phyloP scores from a whole-genome alignment of 306 rosid genomes.

The Fragaria nilgerrensis region DNA sequence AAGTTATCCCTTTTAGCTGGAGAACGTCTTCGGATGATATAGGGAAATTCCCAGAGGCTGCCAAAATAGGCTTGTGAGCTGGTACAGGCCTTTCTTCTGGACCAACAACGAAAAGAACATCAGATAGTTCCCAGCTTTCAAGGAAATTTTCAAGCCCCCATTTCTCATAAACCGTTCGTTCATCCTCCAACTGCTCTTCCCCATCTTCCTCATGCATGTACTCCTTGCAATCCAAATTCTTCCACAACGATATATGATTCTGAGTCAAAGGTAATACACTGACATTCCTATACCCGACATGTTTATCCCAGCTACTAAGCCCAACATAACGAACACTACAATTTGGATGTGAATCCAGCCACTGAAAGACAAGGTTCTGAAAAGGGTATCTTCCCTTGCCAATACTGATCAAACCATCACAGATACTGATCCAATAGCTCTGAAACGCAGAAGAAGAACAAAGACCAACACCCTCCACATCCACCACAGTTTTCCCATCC shows the following conservation, averaged over 20 bases:
- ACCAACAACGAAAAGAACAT: conserved; percentile 58
- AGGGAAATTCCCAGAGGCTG: conserved; percentile 66
- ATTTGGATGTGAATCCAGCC: conserved; percentile 79
- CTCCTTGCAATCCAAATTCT: conserved; percentile 56
- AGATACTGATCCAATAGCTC: conserved; percentile 91
- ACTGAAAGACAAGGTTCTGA: conserved; percentile 81
- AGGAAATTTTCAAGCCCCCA: conserved; percentile 81
- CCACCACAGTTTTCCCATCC: conserved; percentile 78
- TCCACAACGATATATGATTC: conserved; percentile 52
- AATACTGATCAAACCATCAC: conserved; percentile 80
- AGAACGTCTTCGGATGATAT: conserved; percentile 49
- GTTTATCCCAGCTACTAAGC: conserved; percentile 98
- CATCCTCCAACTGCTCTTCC: conserved; percentile 41
- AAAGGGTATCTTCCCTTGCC: conserved; percentile 90
- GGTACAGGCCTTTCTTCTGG: conserved; percentile 69
- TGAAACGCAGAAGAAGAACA: conserved; percentile 77
- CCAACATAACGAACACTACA: conserved; percentile 80
- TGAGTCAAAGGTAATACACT: conserved; percentile 64
- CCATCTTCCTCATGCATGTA: conserved; percentile 42
- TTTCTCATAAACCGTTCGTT: conserved; percentile 49
- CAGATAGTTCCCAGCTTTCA: conserved; percentile 82
- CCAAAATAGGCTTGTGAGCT: conserved; percentile 82
- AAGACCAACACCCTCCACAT: conserved; percentile 70
- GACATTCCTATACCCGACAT: conserved; percentile 84
- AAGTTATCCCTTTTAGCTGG: conserved; percentile 46